Percentiles rank a stretch among this genome's conserved stretches.
phyloP scores from a whole-genome alignment of 2,329 filamentous ascomycete genomes.

The Pseudopyrenochaeta lycopersici region DNA sequence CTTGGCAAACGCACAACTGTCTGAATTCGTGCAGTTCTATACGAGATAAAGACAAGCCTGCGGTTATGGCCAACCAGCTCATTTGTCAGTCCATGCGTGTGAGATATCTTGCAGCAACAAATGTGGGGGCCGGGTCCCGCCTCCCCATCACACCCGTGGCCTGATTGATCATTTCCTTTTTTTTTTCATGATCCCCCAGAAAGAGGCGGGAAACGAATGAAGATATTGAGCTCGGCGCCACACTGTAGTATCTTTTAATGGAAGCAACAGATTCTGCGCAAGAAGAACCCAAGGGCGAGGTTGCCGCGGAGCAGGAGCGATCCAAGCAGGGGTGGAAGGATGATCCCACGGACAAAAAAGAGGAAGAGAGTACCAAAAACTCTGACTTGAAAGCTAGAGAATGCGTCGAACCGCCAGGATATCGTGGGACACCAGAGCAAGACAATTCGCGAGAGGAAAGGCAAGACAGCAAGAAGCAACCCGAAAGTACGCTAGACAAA shows the following conservation, averaged over 20 bases:
- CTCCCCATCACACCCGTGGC: background rate
- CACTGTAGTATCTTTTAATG: background rate
- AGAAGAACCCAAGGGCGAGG: background rate
- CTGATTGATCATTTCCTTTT: background rate
- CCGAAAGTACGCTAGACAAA: background rate
- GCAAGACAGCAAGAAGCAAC: too few species aligned
- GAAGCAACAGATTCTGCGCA: background rate
- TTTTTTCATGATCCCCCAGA: background rate
- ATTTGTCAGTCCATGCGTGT: background rate
- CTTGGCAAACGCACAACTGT: background rate
- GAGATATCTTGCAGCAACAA: background rate
- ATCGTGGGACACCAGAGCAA: background rate
- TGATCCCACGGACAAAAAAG: too few species aligned
- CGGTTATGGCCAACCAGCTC: background rate
- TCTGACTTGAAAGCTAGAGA: background rate
- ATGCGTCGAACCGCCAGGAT: background rate
- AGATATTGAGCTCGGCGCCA: background rate
- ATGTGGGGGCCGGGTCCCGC: conserved; percentile 7
- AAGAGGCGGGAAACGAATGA: background rate
- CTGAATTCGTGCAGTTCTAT: background rate
- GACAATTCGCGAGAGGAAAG: background rate
- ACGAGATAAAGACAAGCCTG: background rate
- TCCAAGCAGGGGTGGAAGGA: background rate
- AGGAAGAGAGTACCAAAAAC: background rate
- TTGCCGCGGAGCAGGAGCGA: background rate